phyloP scores from a whole-genome alignment of 768 basidiomycete genomes.

The Leccinum boreale region DNA sequence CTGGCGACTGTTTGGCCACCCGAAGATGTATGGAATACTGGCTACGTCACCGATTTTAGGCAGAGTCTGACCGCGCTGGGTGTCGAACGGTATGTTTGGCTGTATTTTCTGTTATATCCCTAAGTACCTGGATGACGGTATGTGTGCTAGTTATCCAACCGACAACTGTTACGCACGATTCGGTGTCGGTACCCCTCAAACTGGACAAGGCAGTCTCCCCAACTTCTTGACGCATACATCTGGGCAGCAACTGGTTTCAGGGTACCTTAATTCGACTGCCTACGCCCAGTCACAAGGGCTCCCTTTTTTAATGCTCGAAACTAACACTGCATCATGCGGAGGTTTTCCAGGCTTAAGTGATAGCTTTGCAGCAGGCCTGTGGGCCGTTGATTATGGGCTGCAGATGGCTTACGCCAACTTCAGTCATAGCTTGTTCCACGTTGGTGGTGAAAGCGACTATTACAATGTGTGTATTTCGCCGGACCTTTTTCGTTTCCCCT shows the following conservation, averaged over 20 bases:
- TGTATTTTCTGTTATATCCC: background rate
- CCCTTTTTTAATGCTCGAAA: constrained; percentile 56
- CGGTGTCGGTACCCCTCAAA: constrained; percentile 35
- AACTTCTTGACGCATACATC: constrained; percentile 52
- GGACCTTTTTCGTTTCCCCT: background rate
- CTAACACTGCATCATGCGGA: constrained; percentile 51
- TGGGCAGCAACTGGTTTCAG: constrained; percentile 42
- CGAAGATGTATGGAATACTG: constrained; percentile 50
- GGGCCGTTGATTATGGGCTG: constrained; percentile 52
- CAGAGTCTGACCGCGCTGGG: constrained; percentile 42
- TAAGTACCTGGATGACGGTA: constrained; percentile 6
- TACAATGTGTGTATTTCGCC: constrained; percentile 50
- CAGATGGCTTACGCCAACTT: constrained; percentile 50
- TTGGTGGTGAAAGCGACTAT: constrained; percentile 61
- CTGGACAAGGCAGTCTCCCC: constrained; percentile 48
- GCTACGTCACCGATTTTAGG: constrained; percentile 44
- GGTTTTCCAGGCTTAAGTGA: constrained; percentile 54
- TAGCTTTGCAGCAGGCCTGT: constrained; percentile 51
- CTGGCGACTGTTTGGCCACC: constrained; percentile 55
- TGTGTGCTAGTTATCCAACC: constrained; percentile 45
- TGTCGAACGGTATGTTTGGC: constrained; percentile 49
- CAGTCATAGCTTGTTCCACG: constrained; percentile 42
- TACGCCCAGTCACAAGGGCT: constrained; percentile 37
- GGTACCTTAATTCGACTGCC: constrained; percentile 49
- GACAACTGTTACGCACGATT: constrained; percentile 61